Conservation (phyloP, 2,329 filamentous ascomycete genomes). For the Tolypocladium capitatum region DNA sequence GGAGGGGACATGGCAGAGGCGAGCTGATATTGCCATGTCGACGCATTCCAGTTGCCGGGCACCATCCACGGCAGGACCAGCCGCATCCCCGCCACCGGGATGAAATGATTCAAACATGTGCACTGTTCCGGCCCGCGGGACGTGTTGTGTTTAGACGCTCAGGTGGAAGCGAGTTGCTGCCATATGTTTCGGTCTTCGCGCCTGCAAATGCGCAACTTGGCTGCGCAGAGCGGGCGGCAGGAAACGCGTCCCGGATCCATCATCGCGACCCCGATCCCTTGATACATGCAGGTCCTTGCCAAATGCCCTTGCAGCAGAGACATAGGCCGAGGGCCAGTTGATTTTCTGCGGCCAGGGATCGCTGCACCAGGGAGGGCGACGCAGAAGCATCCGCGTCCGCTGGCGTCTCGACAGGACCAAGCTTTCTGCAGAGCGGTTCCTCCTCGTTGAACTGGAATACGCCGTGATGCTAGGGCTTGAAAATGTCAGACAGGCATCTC, state of each 20-base stretch:
- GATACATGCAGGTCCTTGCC: not conserved
- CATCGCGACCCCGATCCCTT: not conserved
- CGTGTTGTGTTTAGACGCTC: too few species aligned
- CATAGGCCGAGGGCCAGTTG: not conserved
- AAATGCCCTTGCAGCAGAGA: too few species aligned
- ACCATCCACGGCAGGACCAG: not conserved
- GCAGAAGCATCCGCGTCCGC: not conserved
- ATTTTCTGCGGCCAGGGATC: not conserved
- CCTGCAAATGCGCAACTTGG: not conserved
- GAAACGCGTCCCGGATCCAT: not conserved
- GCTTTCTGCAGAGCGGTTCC: not conserved
- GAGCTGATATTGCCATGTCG: slow-evolving; percentile 7
- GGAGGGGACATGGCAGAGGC: not conserved
- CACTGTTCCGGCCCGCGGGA: too few species aligned
- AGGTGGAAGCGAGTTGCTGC: not conserved
- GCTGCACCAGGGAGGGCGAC: not conserved
- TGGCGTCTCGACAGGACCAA: not conserved
- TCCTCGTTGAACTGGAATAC: not conserved
- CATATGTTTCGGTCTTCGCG: not conserved
- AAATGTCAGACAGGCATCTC: not conserved
- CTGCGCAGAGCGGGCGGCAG: not conserved
- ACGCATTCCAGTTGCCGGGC: slow-evolving; percentile 14
- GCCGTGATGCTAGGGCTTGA: not conserved
- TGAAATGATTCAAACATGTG: not conserved
- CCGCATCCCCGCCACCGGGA: not conserved